phyloP scores from a whole-genome alignment of 73 alveolate species.

The Stentor coeruleus region DNA sequence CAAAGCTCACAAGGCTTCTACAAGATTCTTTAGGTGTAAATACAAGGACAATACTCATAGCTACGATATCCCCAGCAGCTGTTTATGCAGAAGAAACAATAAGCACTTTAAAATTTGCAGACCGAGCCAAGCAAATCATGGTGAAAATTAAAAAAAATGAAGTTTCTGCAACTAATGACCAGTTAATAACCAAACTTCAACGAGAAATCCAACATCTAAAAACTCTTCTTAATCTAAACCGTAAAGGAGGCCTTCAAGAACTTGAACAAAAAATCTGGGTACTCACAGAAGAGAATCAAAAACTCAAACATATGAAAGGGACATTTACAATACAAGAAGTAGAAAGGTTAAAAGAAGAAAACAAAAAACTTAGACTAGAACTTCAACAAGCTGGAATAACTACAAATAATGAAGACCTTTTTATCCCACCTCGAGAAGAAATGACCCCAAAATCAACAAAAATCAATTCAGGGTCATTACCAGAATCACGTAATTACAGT shows the following conservation, averaged over 20 bases:
- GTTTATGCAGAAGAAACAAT: conserved; percentile 55
- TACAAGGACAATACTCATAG: conserved; percentile 53
- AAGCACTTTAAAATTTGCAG: conserved; percentile 61
- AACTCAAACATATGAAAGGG: conserved; percentile 43
- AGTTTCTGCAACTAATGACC: conserved; percentile 74
- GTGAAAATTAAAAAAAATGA: conserved; percentile 64
- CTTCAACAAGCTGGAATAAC: conserved; percentile 29
- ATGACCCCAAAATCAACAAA: neutral
- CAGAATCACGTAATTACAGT: neutral
- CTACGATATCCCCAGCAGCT: conserved; percentile 47
- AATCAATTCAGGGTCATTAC: neutral
- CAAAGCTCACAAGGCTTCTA: conserved; percentile 78
- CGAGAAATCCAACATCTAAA: conserved; percentile 54
- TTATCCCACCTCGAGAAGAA: neutral
- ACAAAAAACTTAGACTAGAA: conserved; percentile 61
- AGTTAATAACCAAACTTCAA: conserved; percentile 56
- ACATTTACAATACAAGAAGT: conserved; percentile 42
- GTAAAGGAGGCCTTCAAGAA: conserved; percentile 37
- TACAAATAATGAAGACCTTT: conserved; percentile 19
- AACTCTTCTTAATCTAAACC: conserved; percentile 33
- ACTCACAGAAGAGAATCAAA: conserved; percentile 62
- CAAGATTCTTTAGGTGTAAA: conserved; percentile 74
- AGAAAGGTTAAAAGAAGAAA: conserved; percentile 62
- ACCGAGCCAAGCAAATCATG: conserved; percentile 59
- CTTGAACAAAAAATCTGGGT: conserved; percentile 51